A percentile compares a stretch with the other conserved stretches of the same genome.
These are phyloP conservation scores for Neoboletus subvelutipes DNA, from an alignment of 768 basidiomycete genomes.

Conservation along the genomic window DNA sequence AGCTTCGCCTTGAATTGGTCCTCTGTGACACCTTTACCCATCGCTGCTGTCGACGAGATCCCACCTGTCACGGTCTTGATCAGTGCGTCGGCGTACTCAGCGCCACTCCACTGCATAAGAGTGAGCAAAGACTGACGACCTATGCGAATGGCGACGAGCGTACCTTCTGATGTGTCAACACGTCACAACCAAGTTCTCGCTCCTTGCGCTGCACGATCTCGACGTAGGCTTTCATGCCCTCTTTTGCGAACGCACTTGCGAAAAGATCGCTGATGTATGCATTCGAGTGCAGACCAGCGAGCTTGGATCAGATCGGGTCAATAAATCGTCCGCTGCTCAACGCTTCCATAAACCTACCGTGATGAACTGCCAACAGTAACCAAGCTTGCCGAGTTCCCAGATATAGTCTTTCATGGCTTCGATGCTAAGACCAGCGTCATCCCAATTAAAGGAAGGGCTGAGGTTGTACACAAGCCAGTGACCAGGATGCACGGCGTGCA, in stretches of 20 bases:
- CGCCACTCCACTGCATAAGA: slow-evolving; percentile 80
- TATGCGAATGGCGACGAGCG: slow-evolving; percentile 15
- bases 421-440: slow-evolving; percentile 85
- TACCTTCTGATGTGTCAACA: slow-evolving; percentile 96
- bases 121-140: slow-evolving; percentile 16
- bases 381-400: slow-evolving; percentile 92
- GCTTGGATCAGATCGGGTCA: slow-evolving; percentile 44
- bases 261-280: slow-evolving; percentile 95
- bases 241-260: slow-evolving; percentile 82
- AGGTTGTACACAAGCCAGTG: slow-evolving; percentile 98
- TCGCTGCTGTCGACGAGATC: slow-evolving; percentile 96
- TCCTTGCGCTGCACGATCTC: slow-evolving; percentile 92
- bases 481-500: slow-evolving; percentile 75
- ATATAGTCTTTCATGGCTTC: slow-evolving; percentile 86
- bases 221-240: slow-evolving; percentile 99
- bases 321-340: not conserved
- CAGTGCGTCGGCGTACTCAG: slow-evolving; percentile 86
- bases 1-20: slow-evolving; percentile 67
- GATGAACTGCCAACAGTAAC: slow-evolving; percentile 99
- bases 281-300: slow-evolving; percentile 96
- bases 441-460: slow-evolving; percentile 93
- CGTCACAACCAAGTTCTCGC: slow-evolving; percentile 91
- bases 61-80: slow-evolving; percentile 98
- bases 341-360: slow-evolving; percentile 56
- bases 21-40: slow-evolving; percentile 96